Base-by-base conservation (phyloP, 164 flowering plant genomes). In the Amborella trichopoda region DNA sequence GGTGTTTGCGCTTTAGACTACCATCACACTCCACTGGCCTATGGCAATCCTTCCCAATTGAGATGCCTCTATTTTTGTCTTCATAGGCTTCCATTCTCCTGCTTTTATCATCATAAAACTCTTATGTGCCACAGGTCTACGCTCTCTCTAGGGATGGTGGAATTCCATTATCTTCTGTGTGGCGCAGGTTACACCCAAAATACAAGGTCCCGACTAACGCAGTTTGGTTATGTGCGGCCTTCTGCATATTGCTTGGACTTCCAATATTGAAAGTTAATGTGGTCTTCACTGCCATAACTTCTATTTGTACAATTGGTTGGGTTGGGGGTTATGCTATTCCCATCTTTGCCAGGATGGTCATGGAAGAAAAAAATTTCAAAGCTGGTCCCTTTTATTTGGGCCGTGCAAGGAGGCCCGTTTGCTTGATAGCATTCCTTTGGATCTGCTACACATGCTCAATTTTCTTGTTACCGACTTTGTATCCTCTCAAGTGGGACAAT, bases 311-410 rank as follows among this genome's bases (percentile, higher is more conserved):
- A 8, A 64, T 81, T 1, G 89, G 91, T 9, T 82, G 86, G 91
- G 86, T 82, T n/a, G 91, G 91, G 13, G 83, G 86, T 0, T 79
- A 82, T 48, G 91, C 86, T 3, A 74, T 79, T 28, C 91, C 83
- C 6, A 79, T 82, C 41, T 75, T 79, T 17, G 77, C 81, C 22
- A 71, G 91, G 57, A 55, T 79, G 81, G 70, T 72, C 14, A 82
- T 75, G 80, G 47, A 26, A 1, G 91, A 77, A 58, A 61, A 65
- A 53, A 63, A 73, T 50, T 79, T 77, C 67, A 79, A 69, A 17
- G 26, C 78, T 3, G 83, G 83, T 9, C 81, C 83, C 5, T 77
- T 77, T 53, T 77, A 73, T 48, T 48, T 77, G 63, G 86, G 83
- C 14, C 71, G 48, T 62, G 75, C 74, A 24, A 75, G 91, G 2